These are phyloP conservation scores for Neofusicoccum sp. DNA, from an alignment of 2,329 filamentous ascomycete genomes.

Conservation along the genomic window DNA sequence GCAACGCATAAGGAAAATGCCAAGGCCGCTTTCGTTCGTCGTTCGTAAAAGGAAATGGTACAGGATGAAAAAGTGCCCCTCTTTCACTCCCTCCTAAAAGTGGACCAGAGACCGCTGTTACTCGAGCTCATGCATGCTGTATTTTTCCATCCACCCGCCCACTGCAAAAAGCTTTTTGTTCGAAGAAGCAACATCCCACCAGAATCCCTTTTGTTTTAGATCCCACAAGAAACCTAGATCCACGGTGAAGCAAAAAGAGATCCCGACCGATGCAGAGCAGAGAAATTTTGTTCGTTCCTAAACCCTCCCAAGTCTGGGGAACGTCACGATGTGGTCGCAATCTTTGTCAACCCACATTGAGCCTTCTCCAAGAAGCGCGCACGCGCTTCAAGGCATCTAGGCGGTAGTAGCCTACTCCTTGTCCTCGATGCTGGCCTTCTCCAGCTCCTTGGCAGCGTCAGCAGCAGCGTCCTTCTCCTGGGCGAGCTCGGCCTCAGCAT, in stretches of 20 bases:
- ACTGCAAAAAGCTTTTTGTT: background rate
- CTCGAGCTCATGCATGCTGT: conserved; percentile 4
- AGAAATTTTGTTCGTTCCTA: background rate
- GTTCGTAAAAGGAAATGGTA: conserved; percentile 3
- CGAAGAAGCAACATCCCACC: background rate
- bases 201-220: background rate
- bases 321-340: background rate
- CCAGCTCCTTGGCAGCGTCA: conserved; percentile 59
- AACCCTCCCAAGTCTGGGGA: background rate
- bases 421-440: conserved; percentile 62
- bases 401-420: conserved; percentile 20
- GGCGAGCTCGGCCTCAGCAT: conserved; percentile 53
- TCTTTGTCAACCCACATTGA: background rate
- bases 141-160: background rate
- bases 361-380: background rate
- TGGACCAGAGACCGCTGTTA: background rate
- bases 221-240: background rate
- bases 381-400: background rate
- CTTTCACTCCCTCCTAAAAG: background rate
- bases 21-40: conserved; percentile 11
- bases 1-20: conserved; percentile 4
- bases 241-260: background rate
- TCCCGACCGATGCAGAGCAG: background rate
- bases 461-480: conserved; percentile 60
- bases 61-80: background rate